Conservation (phyloP, 768 basidiomycete species). For the Naganishia antarctica region DNA sequence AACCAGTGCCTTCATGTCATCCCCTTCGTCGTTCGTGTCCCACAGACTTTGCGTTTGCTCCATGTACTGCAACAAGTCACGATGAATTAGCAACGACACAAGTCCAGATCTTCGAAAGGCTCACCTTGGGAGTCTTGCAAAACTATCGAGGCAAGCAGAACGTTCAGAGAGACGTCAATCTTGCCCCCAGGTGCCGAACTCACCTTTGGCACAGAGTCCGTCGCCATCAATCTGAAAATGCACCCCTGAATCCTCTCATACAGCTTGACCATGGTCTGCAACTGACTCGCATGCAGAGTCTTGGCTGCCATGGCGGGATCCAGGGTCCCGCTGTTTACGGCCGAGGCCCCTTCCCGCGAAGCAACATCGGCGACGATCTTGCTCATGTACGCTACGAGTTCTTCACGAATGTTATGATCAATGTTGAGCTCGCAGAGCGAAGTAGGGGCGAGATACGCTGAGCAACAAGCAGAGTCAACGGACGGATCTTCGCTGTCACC, state of each 20-base stretch:
- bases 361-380: conserved; percentile 67
- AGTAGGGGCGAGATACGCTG: conserved; percentile 87
- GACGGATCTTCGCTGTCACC: not conserved
- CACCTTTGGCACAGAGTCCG: conserved; percentile 92
- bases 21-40: conserved; percentile 36
- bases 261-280: conserved; percentile 84
- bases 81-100: not conserved
- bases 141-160: conserved; percentile 29
- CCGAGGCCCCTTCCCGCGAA: conserved; percentile 31
- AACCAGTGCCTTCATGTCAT: conserved; percentile 29
- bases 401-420: conserved; percentile 90
- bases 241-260: conserved; percentile 96
- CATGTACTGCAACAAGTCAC: conserved; percentile 35
- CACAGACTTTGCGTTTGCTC: conserved; percentile 41
- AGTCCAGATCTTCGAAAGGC: conserved; percentile 2
- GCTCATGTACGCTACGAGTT: conserved; percentile 85
- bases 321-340: conserved; percentile 51
- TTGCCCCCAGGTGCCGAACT: conserved; percentile 8
- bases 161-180: not conserved
- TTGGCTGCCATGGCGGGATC: conserved; percentile 70
- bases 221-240: conserved; percentile 95
- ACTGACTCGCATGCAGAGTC: conserved; percentile 87
- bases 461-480: conserved; percentile 40
- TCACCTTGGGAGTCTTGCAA: conserved; percentile 47
- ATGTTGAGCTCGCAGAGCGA: conserved; percentile 96